Evolutionary conservation across 2,329 filamentous ascomycete species (phyloP).

Genomic region (Sordariomycetes sp.): DNA sequence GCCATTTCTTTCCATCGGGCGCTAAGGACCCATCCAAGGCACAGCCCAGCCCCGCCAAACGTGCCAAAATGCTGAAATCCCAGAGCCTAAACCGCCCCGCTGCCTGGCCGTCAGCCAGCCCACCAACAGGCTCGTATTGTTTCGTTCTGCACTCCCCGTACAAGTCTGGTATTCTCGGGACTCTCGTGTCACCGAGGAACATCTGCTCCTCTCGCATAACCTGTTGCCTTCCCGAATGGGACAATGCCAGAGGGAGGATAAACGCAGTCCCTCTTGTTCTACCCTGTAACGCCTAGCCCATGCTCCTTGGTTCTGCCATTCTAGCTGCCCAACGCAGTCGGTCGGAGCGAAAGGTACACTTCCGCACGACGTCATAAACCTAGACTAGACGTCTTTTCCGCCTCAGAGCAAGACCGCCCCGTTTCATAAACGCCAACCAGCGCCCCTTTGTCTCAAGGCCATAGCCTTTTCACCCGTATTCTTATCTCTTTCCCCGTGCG

Average conservation of each 20-base stretch:
- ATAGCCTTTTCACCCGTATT: too few species aligned
- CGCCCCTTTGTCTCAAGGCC: not conserved
- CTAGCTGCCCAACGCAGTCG: not conserved
- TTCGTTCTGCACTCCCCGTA: too few species aligned
- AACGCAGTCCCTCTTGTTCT: too few species aligned
- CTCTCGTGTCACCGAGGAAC: too few species aligned
- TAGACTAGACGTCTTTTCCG: not conserved
- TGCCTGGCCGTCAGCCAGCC: too few species aligned
- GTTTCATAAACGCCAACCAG: not conserved
- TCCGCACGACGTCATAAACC: not conserved
- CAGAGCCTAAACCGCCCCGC: not conserved
- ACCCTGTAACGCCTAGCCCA: too few species aligned
- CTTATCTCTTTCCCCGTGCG: not conserved
- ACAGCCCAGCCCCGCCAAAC: not conserved
- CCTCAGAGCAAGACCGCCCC: not conserved
- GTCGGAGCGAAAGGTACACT: not conserved
- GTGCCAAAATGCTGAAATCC: not conserved
- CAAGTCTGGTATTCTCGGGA: not conserved
- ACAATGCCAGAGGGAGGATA: too few species aligned
- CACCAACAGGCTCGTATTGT: too few species aligned
- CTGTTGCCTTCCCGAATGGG: too few species aligned
- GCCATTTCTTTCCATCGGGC: not conserved
- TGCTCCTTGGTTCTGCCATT: too few species aligned
- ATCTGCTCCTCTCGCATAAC: too few species aligned
- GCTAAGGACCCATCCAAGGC: not conserved